phyloP scores from a whole-genome alignment of 108 stramenopile genomes.

The Fragilariopsis cylindrus region DNA sequence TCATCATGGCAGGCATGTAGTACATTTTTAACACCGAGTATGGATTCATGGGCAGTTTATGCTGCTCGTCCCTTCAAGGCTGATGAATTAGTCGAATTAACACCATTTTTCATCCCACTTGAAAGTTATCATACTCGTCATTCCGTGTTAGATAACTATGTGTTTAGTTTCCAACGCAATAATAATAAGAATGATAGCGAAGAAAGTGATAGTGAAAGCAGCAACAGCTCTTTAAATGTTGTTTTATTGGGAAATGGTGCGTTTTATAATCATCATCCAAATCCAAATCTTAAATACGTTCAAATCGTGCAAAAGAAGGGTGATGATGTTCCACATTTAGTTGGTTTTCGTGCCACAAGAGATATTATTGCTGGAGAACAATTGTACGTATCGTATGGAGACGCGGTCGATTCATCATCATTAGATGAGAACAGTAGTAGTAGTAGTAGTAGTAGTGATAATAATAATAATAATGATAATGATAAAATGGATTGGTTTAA shows the following conservation, averaged over 20 bases:
- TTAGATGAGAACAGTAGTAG: too few relatives aligned
- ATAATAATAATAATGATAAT: too few relatives aligned
- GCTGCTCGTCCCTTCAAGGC: slow-evolving; percentile 29
- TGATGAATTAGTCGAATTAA: slow-evolving; percentile 34
- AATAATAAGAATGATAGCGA: background rate
- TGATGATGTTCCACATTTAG: slow-evolving; percentile 9
- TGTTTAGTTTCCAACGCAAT: slow-evolving; percentile 30
- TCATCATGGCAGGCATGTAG: slow-evolving; percentile 31
- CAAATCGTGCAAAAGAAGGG: slow-evolving; percentile 1
- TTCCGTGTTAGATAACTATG: slow-evolving; percentile 35
- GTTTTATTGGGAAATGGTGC: slow-evolving; percentile 38
- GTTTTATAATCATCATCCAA: slow-evolving; percentile 46
- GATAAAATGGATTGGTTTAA: slow-evolving; percentile 31
- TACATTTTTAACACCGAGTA: slow-evolving; percentile 38
- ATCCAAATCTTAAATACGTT: slow-evolving; percentile 19
- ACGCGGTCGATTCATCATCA: slow-evolving; percentile 10
- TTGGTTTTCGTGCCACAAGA: slow-evolving; percentile 30
- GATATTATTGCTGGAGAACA: slow-evolving; percentile 42
- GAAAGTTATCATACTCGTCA: slow-evolving; percentile 3
- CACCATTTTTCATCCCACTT: slow-evolving; percentile 32
- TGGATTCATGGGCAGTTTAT: slow-evolving; percentile 36
- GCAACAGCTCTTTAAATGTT: slow-evolving; percentile 3
- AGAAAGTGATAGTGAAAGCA: background rate
- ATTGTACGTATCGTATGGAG: slow-evolving; percentile 32
- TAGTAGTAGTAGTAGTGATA: too few relatives aligned